These are phyloP conservation scores for Ilex paraguariensis DNA, from an alignment of 305 asterid genomes.

Conservation along the genomic window DNA sequence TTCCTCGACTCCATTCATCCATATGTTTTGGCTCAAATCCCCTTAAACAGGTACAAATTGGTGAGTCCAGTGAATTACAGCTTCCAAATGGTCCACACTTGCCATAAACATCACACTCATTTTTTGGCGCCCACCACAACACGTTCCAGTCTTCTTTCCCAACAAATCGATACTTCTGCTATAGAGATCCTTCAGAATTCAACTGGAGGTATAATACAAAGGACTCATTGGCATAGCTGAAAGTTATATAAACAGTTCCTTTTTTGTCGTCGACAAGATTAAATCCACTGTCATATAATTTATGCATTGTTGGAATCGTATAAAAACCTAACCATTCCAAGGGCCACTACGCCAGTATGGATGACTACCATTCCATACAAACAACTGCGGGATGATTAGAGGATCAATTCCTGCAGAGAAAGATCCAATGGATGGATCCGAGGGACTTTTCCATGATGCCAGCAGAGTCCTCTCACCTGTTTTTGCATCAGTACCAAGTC, in stretches of 20 bases:
- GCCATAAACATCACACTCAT: constrained; percentile 47
- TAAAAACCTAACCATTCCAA: constrained; percentile 27
- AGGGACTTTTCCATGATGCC: too few relatives aligned
- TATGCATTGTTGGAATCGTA: constrained; percentile 22
- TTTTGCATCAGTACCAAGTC: too few relatives aligned
- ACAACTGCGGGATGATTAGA: constrained; percentile 9
- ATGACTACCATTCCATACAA: constrained; percentile 15
- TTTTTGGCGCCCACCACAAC: constrained; percentile 28
- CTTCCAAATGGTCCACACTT: constrained; percentile 54
- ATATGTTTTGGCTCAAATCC: constrained; percentile 46
- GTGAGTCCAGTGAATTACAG: constrained; percentile 23
- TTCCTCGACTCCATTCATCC: constrained; percentile 40
- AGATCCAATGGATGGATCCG: too few relatives aligned
- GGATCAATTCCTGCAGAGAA: constrained; percentile 9
- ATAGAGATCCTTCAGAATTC: constrained; percentile 20
- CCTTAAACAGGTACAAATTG: constrained; percentile 41
- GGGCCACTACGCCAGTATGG: constrained; percentile 28
- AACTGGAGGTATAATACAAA: background rate
- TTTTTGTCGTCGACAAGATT: constrained; percentile 10
- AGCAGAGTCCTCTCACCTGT: too few relatives aligned
- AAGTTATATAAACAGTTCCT: constrained; percentile 9
- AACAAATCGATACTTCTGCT: constrained; percentile 1
- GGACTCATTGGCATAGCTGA: constrained; percentile 4
- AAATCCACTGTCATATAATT: constrained; percentile 10
- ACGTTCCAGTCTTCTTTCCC: background rate